Evolutionary conservation across 495 filamentous ascomycete species (phyloP), one percentile per base, ranked within the genome.

Genomic region (Pyronema domesticum): DNA sequence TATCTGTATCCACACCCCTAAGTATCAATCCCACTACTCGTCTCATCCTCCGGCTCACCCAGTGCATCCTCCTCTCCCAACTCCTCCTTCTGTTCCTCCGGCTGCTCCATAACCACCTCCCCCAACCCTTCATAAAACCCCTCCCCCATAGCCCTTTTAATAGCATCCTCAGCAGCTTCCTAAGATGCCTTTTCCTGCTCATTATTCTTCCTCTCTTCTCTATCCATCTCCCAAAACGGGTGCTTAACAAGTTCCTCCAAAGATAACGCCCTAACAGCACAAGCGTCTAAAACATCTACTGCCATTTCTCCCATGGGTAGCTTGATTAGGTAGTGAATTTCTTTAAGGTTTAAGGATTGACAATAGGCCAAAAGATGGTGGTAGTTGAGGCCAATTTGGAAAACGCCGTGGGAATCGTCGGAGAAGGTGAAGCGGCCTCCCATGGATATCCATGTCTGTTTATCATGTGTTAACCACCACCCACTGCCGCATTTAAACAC

Each of bases 391-490:
- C 74, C 78, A 3, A 96, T 74, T 67, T 96, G 87, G 7, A 76
- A 80, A 55, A 86, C 73, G 23, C 82, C 80, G 66, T 96, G 89
- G 62, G 86, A 89, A 65, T 96, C 89, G 67, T 96, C 89, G 3
- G 85, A 91, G 39, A 96, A 69, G 53, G 83, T 86, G 60, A 94
- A 91, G 49, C 74, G 73, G 15, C 89, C 89, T n/a, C 82, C 82
- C 47, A 80, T 70, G 7, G 67, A 67, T 47, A 76, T 56, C 49
- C 82, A 82, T 57, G 75, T 73, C 79, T 83, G 59, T n/a, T 56
- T 23, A 46, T 47, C 45, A 47, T 47, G 14, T 15, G 11, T 19
- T 30, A 30, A 23, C 3, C 45, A 3, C 39, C 15, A 42, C 15
- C 1, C 39, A 30, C 39, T 17, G 39, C 39, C 6, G 15, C 6